Conservation (phyloP, 306 rosid species). For the Trifolium pratense region DNA sequence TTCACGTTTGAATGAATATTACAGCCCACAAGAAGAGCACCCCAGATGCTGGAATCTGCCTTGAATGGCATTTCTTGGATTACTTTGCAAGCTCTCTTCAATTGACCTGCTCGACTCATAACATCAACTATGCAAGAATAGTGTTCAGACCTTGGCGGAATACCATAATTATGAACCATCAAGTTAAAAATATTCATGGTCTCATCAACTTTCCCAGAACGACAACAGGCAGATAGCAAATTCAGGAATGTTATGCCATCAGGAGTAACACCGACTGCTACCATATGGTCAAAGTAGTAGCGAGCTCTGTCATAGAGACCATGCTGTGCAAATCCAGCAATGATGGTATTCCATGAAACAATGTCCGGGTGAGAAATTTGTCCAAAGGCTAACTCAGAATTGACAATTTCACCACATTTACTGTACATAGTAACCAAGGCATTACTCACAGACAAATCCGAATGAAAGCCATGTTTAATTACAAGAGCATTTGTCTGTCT, state of each 20-base stretch:
- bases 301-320: constrained; percentile 56
- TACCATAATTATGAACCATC: constrained; percentile 46
- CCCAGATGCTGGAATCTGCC: constrained; percentile 51
- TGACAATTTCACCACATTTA: constrained; percentile 53
- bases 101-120: constrained; percentile 53
- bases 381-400: constrained; percentile 45
- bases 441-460: constrained; percentile 52
- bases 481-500: constrained; percentile 42
- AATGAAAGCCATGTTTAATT: constrained; percentile 46
- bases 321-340: constrained; percentile 62
- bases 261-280: constrained; percentile 35
- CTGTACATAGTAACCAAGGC: constrained; percentile 61
- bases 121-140: constrained; percentile 51
- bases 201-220: constrained; percentile 49
- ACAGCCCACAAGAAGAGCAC: constrained; percentile 53
- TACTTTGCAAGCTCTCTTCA: constrained; percentile 50
- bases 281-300: constrained; percentile 46
- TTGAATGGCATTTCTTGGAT: constrained; percentile 49
- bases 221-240: constrained; percentile 54
- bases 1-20: constrained; percentile 49
- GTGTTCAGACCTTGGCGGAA: constrained; percentile 56
- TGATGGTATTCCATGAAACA: constrained; percentile 56
- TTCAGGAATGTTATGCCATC: constrained; percentile 57
- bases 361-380: constrained; percentile 54
- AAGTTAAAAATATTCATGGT: constrained; percentile 42